phyloP scores from a whole-genome alignment of 768 basidiomycete genomes.

The Mycena belliarum region DNA sequence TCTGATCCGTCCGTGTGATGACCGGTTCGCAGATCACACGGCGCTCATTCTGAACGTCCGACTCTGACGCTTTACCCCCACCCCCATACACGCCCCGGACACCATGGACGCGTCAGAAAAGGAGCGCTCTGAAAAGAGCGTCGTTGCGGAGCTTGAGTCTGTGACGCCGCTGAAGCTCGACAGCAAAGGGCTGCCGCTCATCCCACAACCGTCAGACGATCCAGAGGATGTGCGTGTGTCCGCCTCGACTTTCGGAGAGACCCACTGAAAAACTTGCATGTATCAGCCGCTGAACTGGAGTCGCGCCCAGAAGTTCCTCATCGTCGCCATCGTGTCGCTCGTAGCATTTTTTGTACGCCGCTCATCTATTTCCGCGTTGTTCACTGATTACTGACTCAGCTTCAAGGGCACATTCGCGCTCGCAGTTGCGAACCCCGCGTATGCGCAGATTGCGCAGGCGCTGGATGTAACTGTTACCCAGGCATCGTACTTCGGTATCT shows the following conservation, averaged over 20 bases:
- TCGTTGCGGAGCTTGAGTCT: neutral
- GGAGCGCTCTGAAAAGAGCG: constrained; percentile 16
- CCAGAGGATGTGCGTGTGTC: constrained; percentile 22
- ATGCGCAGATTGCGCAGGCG: constrained; percentile 18
- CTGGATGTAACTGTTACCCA: constrained; percentile 11
- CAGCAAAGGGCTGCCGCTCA: constrained; percentile 25
- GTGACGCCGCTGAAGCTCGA: constrained; percentile 27
- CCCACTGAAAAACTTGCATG: too few relatives aligned
- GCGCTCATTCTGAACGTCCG: too few relatives aligned
- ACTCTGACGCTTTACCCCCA: too few relatives aligned
- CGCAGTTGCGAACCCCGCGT: constrained; percentile 25
- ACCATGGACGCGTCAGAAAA: constrained; percentile 16
- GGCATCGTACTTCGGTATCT: constrained; percentile 19
- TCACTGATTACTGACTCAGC: too few relatives aligned
- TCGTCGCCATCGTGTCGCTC: constrained; percentile 17
- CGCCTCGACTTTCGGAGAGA: too few relatives aligned
- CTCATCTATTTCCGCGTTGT: too few relatives aligned
- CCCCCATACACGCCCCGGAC: neutral
- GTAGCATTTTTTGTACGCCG: constrained; percentile 22
- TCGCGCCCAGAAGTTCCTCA: constrained; percentile 18
- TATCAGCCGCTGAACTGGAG: constrained; percentile 29
- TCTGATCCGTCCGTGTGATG: too few relatives aligned
- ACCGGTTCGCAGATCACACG: too few relatives aligned
- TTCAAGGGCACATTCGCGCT: constrained; percentile 20
- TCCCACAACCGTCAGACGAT: constrained; percentile 29